Base-by-base conservation (phyloP, 2,329 filamentous ascomycete species). In the Epicoccum nigrum region DNA sequence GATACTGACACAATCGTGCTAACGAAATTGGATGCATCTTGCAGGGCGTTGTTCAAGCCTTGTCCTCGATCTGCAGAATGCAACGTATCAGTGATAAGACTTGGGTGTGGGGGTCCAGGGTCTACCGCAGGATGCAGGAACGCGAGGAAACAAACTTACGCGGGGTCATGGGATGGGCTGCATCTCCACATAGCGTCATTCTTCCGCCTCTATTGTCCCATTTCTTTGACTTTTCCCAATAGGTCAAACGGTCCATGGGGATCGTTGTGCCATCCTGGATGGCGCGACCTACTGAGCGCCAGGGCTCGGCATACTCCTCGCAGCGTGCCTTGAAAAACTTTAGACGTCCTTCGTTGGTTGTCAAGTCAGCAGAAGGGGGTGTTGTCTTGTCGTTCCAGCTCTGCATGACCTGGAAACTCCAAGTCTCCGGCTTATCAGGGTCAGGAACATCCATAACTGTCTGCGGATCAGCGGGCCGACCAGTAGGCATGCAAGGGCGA, bases 151-250 rank as follows among this genome's bases (percentile, higher is more conserved):
- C 56, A 39, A 59, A 57, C 56, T 44, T 51, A 61, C 58, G 64
- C n/a, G 62, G 63, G 20, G 70, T 70, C 73, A 75, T 74, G 17
- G 71, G 67, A 55, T 74, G 71, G 17, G 72, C 71, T 6, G 72
- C 69, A 57, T 74, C 72, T 15, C 72, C 70, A 31, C 63, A 64
- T 16, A 74, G 60, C 17, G 70, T 72, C 51, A 73, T 63, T 35
- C 52, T 62, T 21, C 70, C 70, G 12, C 54, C 48, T 23, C 54
- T 54, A 39, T 67, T 72, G 35, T 71, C 64, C 71, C 71, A 74
- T 34, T 51, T 51, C 34, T 52, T 41, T 1, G 65, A 62, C 25
- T 56, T 55, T 17, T 60, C 64, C 68, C 70, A 74, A 54, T 66
- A 66, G 7, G 64, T 65, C 27, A 70, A 58, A 37, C 56, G 44